Evolutionary conservation across 2,329 filamentous ascomycete species (phyloP).

Genomic region (Microcyclospora tardicrescens): DNA sequence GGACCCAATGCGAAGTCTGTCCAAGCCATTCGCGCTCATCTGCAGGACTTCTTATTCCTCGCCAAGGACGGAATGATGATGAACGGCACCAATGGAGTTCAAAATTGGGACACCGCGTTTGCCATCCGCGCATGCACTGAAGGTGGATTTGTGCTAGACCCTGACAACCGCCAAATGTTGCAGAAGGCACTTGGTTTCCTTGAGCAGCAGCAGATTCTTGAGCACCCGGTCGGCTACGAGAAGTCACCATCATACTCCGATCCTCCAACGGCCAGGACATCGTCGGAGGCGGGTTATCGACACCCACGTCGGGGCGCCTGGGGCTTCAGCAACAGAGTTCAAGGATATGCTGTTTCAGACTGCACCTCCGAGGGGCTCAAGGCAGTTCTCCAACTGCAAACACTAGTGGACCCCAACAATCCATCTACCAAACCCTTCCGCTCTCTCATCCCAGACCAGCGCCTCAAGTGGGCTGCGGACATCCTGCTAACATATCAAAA

Average conservation of each 20-base stretch:
- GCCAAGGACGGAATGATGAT: slow-evolving; percentile 85
- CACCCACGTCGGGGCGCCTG: slow-evolving; percentile 87
- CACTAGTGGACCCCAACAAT: slow-evolving; percentile 42
- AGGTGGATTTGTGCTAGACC: slow-evolving; percentile 62
- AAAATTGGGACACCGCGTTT: slow-evolving; percentile 93
- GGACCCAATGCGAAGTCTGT: slow-evolving; percentile 63
- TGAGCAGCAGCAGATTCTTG: slow-evolving; percentile 80
- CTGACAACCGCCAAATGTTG: slow-evolving; percentile 72
- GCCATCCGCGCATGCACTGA: slow-evolving; percentile 70
- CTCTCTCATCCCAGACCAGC: slow-evolving; percentile 56
- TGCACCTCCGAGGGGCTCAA: slow-evolving; percentile 88
- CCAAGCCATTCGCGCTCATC: slow-evolving; percentile 61
- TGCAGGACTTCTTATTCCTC: slow-evolving; percentile 83
- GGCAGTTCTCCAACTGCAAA: slow-evolving; percentile 71
- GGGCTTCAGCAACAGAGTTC: slow-evolving; percentile 85
- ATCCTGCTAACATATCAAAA: slow-evolving; percentile 90
- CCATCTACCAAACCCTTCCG: slow-evolving; percentile 41
- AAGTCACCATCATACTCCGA: slow-evolving; percentile 38
- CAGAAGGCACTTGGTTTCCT: slow-evolving; percentile 71
- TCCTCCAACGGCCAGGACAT: slow-evolving; percentile 18
- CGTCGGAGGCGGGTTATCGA: slow-evolving; percentile 46
- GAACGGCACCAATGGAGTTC: slow-evolving; percentile 96
- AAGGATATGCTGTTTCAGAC: slow-evolving; percentile 92
- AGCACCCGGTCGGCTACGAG: slow-evolving; percentile 64
- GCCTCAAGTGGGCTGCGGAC: slow-evolving; percentile 79